phyloP scores from a whole-genome alignment of 1,139 yeast species.

The Lodderomyces parapsilosis region DNA sequence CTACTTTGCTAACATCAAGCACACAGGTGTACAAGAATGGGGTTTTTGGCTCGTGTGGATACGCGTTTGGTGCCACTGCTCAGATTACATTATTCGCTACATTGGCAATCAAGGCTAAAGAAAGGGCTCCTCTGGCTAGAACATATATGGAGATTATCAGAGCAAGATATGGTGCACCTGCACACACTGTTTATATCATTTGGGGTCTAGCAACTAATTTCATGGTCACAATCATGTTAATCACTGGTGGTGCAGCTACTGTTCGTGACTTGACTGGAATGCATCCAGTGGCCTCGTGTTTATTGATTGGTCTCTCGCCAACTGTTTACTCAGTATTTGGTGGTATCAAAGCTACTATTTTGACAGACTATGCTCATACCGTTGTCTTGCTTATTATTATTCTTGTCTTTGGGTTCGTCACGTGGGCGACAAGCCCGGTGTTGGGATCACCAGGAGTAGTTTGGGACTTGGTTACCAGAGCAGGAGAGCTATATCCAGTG shows the following conservation, averaged over 20 bases:
- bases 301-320: constrained; percentile 79
- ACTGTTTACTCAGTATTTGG: constrained; percentile 82
- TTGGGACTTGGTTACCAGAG: constrained; percentile 64
- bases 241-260: constrained; percentile 85
- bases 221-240: constrained; percentile 81
- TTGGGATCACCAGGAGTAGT: constrained; percentile 80
- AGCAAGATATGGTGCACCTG: constrained; percentile 51
- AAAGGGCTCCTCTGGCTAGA: constrained; percentile 58
- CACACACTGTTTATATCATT: constrained; percentile 68
- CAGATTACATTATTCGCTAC: constrained; percentile 53
- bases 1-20: constrained; percentile 49
- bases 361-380: constrained; percentile 84
- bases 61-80: constrained; percentile 56
- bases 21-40: constrained; percentile 79
- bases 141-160: constrained; percentile 54
- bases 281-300: constrained; percentile 78
- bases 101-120: constrained; percentile 55
- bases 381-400: constrained; percentile 60
- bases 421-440: constrained; percentile 57
- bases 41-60: constrained; percentile 54
- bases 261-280: constrained; percentile 78
- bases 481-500: constrained; percentile 59
- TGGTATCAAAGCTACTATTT: constrained; percentile 86
- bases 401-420: constrained; percentile 59
- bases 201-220: constrained; percentile 87